Evolutionary conservation across 441 rosid genomes (phyloP), one percentile per base, ranked within the genome.

Genomic region (Adansonia grandidieri): DNA sequence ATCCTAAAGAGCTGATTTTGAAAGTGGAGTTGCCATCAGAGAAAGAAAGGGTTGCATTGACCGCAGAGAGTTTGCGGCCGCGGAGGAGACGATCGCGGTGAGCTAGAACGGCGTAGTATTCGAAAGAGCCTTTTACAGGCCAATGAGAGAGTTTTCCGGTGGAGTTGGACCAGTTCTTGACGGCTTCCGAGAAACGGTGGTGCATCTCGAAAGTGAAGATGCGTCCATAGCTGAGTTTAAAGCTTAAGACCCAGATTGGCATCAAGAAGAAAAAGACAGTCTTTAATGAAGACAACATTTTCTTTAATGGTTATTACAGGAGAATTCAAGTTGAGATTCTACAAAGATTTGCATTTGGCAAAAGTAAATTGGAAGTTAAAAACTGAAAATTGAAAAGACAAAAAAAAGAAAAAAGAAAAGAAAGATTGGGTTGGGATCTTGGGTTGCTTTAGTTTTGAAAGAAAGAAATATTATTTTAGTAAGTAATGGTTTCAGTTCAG

Each of bases 191-290:
- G 92, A 84, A 91, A 37, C 91, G 89, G 80, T 88, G 93, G 80
- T 91, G 97, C 97, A 91, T 91, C 85, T 91, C 80, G 88, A 93
- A 92, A 79, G 87, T 87, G 86, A 95, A 92, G 90, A 95, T 86
- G 77, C 89, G 88, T 78, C 85, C 91, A 83, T 85, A 57, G 82
- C 81, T 82, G 69, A 81, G 79, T 56, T 63, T 40, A 19, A 57
- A 81, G 80, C 78, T 80, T 32, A 82, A 79, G 54, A 82, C 82
- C 82, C 75, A 81, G 76, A 15, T 15, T 17, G 19, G 20, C 7
- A 56, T 56, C 19, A 56, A 56, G 4, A 87, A 71, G 60, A 85
- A 22, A 48, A 85, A 10, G 24, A 48, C 9, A 20, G 75, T 54
- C 50, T 82, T 89, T 69, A 74, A 80, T 80, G 77, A 77, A 82